Base-by-base conservation (phyloP, 208 protist species). In the Leishmania mexicana region DNA sequence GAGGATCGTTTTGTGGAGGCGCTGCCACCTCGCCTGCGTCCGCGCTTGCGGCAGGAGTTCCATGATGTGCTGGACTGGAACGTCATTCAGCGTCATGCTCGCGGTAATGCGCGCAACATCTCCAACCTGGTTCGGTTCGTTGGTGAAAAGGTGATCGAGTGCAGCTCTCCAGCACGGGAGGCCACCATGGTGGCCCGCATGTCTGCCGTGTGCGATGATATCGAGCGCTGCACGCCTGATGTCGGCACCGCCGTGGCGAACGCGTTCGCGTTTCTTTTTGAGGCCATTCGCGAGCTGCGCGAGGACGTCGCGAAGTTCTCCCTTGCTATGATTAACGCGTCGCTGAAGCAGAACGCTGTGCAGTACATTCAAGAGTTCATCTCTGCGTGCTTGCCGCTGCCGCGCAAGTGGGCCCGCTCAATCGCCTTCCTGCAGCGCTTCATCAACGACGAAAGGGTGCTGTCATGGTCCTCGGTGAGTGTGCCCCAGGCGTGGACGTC, bases 61-160 rank as follows among this genome's bases (percentile, higher is more conserved):
- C 90, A 91, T 65, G 92, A 95, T 75, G 92, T 92, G 53, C 57
- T 97, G 24, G 94, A 95, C 87, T 97, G 92, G 92, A 88, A 83
- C 47, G 81, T 89, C 40, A 89, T 96, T 40, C 84, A 87, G 73
- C 87, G 83, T 4, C 85, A 84, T 4, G 84, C 85, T 1, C 68
- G 81, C 42, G 85, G 80, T 24, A 92, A 84, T 76, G 79, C 87
- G 17, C 78, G 81, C 57, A 90, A 89, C 76, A 91, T 96, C 60
- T 76, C 90, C 4, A 80, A 81, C 28, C 76, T 95, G n/a, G 85
- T 93, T 57, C 92, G 85, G 10, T 96, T 93, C 60, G 88, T 97
- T 6, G 88, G 92, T 74, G 80, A 89, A 54, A 89, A 93, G 73
- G 90, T 97, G 24, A 85, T 86, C 35, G 87, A 85, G 75, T 94